Conservation (phyloP, 1,284 basidiomycete species). For the Waitea zeae region DNA sequence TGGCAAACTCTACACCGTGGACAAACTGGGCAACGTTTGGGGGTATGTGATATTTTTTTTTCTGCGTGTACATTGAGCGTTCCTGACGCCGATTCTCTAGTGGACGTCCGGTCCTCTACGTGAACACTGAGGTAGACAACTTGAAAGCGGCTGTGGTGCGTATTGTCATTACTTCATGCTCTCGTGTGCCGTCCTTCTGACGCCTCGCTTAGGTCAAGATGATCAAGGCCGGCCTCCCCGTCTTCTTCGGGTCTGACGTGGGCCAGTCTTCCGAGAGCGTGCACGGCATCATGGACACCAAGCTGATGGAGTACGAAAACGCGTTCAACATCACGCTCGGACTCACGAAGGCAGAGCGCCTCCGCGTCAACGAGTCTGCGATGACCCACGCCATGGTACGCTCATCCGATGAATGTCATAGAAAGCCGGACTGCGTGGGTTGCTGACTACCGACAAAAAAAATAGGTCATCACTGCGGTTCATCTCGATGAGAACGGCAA, state of each 20-base stretch:
- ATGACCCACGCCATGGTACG: constrained; percentile 95
- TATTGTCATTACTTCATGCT: no score
- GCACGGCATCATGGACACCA: constrained; percentile 75
- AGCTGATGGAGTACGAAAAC: constrained; percentile 61
- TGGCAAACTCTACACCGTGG: constrained; percentile 79
- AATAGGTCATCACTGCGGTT: not conserved
- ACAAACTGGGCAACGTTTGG: constrained; percentile 86
- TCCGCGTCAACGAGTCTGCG: constrained; percentile 65
- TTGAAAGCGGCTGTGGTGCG: constrained; percentile 73
- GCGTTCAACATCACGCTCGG: constrained; percentile 40
- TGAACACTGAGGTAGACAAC: constrained; percentile 73
- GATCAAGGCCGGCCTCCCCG: constrained; percentile 80
- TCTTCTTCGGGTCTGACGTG: constrained; percentile 92
- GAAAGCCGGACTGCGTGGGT: no score
- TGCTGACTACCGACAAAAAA: no score
- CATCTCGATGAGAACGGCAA: constrained; percentile 66
- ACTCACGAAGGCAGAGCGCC: constrained; percentile 70
- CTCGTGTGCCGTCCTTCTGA: constrained; percentile 2
- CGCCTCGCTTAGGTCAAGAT: constrained; percentile 25
- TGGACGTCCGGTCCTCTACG: constrained; percentile 20
- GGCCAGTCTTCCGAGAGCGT: constrained; percentile 59
- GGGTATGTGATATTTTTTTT: constrained; percentile 68
- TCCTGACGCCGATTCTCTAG: not conserved
- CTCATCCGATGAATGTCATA: no score
- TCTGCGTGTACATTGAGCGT: constrained; percentile 55